Base-by-base conservation (phyloP, 2,329 filamentous ascomycete species). In the Colletotrichum sp. region DNA sequence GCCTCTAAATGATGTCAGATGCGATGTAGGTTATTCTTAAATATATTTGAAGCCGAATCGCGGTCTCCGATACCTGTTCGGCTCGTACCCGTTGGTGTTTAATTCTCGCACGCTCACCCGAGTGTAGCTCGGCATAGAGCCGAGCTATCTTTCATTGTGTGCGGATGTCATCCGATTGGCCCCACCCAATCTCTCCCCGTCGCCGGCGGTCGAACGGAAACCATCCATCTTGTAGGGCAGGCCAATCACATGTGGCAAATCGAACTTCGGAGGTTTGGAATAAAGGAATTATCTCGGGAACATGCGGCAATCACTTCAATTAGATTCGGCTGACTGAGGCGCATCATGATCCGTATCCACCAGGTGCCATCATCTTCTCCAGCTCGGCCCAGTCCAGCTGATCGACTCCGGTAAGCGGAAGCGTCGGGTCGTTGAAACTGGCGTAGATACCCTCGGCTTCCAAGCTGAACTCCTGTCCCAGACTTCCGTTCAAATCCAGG, bases 381-480 rank as follows among this genome's bases (percentile, higher is more conserved):
- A 82, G 71, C 61, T 81, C 80, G 3, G 78, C 79, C 81, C 81
- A 82, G 26, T 82, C 81, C 43, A 81, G 66, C 16, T 81, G 78
- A 68, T 82, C 81, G 32, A 82, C 80, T n/a, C 81, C 81, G 2
- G 81, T 82, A 59, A 82, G 63, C 3, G 81, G 81, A n/a, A 82
- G 75, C 5, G 65, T 77, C 14, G 81, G 81, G 30, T 82, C 81
- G 52, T 82, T 81, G 55, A 80, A 82, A 32, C 80, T 80, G 3
- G 78, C 78, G 60, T 82, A 82, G 30, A 82, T 82, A 26, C 78
- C 70, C 59, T 76, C 80, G n/a, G 80, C 79, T 16, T 80, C 81
- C 18, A 75, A 60, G 8, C 72, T 79, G 21, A 82, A 69, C 13
- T 81, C 81, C 39, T 79, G 71, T 10, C 78, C 74, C 13, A 82